Percentiles rank a stretch among this genome's conserved stretches.
Conservation (phyloP, 2,329 filamentous ascomycete species). For the Curvularia verruculosa region DNA sequence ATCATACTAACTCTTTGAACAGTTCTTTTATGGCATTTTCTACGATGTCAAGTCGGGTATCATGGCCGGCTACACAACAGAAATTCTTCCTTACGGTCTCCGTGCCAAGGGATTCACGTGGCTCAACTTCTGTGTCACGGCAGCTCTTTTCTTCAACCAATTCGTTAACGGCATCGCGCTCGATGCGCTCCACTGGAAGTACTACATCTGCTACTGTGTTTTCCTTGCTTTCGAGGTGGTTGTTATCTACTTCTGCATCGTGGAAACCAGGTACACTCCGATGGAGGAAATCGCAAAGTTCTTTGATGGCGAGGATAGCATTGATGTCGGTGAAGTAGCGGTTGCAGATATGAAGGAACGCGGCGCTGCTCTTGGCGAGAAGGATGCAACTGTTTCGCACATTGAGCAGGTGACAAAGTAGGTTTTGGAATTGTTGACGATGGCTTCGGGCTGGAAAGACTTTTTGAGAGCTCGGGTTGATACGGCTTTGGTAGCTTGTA, state of each 20-base stretch:
- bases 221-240: constrained; percentile 21
- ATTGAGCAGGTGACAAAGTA: constrained; percentile 4
- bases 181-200: constrained; percentile 26
- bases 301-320: constrained; percentile 22
- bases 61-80: constrained; percentile 37
- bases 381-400: constrained; percentile 1
- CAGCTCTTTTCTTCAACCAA: constrained; percentile 22
- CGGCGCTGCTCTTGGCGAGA: constrained; percentile 5
- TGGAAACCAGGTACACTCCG: constrained; percentile 24
- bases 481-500: too few species aligned
- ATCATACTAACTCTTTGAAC: neutral
- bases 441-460: neutral
- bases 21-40: constrained; percentile 21
- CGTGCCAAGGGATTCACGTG: constrained; percentile 22
- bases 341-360: constrained; percentile 21
- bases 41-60: constrained; percentile 20
- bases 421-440: neutral
- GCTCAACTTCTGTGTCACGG: constrained; percentile 16
- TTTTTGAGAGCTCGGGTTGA: neutral
- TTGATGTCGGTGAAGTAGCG: constrained; percentile 22
- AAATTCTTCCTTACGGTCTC: constrained; percentile 42
- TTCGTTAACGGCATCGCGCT: constrained; percentile 27
- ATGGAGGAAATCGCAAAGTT: constrained; percentile 27
- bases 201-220: constrained; percentile 29
- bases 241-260: constrained; percentile 24